Conservation (phyloP, 257 asterid genomes). For the Coffea eugenioides region DNA sequence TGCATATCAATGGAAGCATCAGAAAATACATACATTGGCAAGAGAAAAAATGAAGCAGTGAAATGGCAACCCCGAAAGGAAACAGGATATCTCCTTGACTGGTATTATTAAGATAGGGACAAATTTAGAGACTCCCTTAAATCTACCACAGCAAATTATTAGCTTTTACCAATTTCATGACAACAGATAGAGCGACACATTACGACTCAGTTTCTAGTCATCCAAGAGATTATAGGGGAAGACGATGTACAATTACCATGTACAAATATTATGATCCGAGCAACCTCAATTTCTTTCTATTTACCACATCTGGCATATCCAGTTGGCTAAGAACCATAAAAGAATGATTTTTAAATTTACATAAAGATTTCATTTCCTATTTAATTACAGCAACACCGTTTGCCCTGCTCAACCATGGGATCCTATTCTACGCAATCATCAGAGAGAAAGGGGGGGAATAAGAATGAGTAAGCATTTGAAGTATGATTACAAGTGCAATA, state of each 20-base stretch:
- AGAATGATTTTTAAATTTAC: no score
- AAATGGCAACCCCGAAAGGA: no score
- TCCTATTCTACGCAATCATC: not conserved
- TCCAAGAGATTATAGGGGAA: not conserved
- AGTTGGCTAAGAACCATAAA: not conserved
- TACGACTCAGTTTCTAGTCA: no score
- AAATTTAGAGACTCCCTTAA: not conserved
- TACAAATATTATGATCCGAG: no score
- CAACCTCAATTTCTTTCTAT: not conserved
- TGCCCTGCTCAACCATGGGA: no score
- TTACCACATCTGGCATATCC: not conserved
- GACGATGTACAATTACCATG: not conserved
- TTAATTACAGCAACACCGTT: no score
- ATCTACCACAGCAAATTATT: not conserved
- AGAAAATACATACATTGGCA: not conserved
- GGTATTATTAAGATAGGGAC: not conserved
- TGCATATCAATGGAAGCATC: constrained; percentile 5
- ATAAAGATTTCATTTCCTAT: no score
- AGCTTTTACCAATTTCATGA: not conserved
- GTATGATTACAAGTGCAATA: no score
- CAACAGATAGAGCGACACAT: not conserved
- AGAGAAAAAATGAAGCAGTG: no score
- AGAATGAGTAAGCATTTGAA: not conserved
- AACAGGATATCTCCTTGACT: not conserved
- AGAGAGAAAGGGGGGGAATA: not conserved